Percentiles rank a stretch among this genome's conserved stretches.
Evolutionary conservation across 75 land plant genomes (phyloP).

Genomic region (Sequoiadendron giganteum): DNA sequence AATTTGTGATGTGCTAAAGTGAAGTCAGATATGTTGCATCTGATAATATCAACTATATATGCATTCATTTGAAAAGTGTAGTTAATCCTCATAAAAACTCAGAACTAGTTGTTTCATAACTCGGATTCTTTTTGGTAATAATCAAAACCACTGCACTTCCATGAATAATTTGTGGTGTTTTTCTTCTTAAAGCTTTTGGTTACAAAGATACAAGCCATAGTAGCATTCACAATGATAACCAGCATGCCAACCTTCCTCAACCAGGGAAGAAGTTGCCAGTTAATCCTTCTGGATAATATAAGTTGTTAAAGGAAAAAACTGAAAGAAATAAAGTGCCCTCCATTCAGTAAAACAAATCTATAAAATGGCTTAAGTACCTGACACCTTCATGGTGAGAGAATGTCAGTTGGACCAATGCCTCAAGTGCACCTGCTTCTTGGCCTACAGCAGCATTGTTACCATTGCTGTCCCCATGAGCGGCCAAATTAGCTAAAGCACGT

Average conservation of each 20-base stretch:
- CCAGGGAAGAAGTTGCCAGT: not conserved
- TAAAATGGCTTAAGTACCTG: slow-evolving; percentile 47
- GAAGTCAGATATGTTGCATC: not conserved
- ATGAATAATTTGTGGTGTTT: not conserved
- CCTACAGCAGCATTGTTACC: slow-evolving; percentile 97
- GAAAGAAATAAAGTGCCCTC: not conserved
- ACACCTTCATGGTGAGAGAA: slow-evolving; percentile 91
- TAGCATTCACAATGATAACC: not conserved
- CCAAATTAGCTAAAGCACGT: slow-evolving; percentile 94
- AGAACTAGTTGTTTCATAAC: not conserved
- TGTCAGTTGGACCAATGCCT: slow-evolving; percentile 90
- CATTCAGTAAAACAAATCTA: not conserved
- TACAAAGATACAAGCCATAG: not conserved
- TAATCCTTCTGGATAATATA: not conserved
- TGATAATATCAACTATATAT: too few species aligned
- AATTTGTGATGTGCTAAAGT: not conserved
- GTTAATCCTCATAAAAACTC: not conserved
- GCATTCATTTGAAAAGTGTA: not conserved
- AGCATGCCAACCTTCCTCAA: not conserved
- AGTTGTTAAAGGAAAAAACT: not conserved
- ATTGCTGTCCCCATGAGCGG: slow-evolving; percentile 99
- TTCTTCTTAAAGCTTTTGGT: not conserved
- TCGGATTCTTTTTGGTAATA: too few species aligned
- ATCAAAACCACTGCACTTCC: not conserved
- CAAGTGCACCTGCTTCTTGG: slow-evolving; percentile 92